Base-by-base conservation (phyloP, 208 protist species). In the Leishmania lainsoni region DNA sequence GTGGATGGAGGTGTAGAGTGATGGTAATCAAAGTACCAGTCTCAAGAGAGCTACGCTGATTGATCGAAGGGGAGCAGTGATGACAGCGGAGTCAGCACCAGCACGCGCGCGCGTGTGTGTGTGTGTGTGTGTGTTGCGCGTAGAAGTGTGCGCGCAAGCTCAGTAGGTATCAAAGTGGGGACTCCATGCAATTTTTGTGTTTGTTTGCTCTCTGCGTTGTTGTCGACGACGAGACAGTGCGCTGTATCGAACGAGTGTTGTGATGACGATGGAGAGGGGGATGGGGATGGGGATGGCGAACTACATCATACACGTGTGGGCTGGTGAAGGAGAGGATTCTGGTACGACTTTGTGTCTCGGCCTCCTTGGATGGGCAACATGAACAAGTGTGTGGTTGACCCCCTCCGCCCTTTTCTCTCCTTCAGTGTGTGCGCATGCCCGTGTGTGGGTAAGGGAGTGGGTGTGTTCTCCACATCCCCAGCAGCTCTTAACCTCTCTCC, bases 61-160 rank as follows among this genome's bases (percentile, higher is more conserved):
- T 6, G 8, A 16, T 72, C 6, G 20, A 10, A 72, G n/a, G 42
- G 42, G 42, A 12, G 45, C 68, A 20, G 16, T 72, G 17, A 17
- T 17, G 35, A 20, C 6, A 17, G 14, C 6, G 20, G 6, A 70
- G 22, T 22, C n/a, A 42, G 48, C 3, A 26, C 45, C 71, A 0
- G 71, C 9, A 0, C 35, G 52, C 29, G n/a, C 32, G 71, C 71
- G 58, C 63, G n/a, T 76, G 65, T 63, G 48, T 73, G 66, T 59
- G 49, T 45, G 4, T 59, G 69, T 26, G 22, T 74, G 69, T 74
- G 22, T 12, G 69, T 75, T 39, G 35, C 0, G 35, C 35, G 0
- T 39, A 39, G 35, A 39, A 1, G 35, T 39, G 35, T 39, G 35
- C 59, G n/a, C 59, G n/a, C 22, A 3, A 10, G 3, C 32, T 65